Base-by-base conservation (phyloP, 106 monocot species). In the Ottelia alismoides region DNA sequence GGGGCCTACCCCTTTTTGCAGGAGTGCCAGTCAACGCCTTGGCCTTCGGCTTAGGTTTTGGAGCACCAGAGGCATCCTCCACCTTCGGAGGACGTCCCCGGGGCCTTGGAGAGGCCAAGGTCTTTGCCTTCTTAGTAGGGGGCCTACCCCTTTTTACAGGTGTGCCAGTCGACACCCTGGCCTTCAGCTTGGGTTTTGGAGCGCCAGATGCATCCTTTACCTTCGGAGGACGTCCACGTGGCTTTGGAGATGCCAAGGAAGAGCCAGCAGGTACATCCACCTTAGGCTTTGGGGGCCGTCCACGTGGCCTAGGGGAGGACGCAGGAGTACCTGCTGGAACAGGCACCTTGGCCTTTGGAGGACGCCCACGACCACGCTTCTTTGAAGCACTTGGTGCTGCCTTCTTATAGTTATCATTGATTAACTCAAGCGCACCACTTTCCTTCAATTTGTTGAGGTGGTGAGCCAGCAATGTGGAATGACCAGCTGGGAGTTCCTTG, bases 281-380 rank as follows among this genome's bases (percentile, higher is more conserved):
- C 66, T 82, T 79, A 1, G 76, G 52, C 73, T 88, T 88, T 2
- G 82, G 74, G 1, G 83, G 83, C 17, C 83, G 56, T 6, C 83
- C 83, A n/a, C 83, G 68, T 6, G 65, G 65, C 44, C 64, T 57
- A 0, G 64, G 66, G 26, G 77, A 22, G 19, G 77, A 25, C 2
- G 48, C 1, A 2, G 28, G 40, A 18, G 29, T 27, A 11, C 26
- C 66, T 0, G 55, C 32, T 5, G 65, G 48, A 1, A 51, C 40
- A n/a, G 60, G 51, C 12, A 1, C 29, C 60, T 73, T 78, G 45
- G 64, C 45, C 55, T 78, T 78, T 1, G 73, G 72, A 2, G 78
- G 84, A 12, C 78, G 66, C 21, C 84, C 78, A 14, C 84, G 70
- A 29, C 78, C 51, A 2, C 71, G 62, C 52, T 76, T 76, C 12